Base-by-base conservation (phyloP, 805 yeast species). In the Zygosaccharomyces siamensis region DNA sequence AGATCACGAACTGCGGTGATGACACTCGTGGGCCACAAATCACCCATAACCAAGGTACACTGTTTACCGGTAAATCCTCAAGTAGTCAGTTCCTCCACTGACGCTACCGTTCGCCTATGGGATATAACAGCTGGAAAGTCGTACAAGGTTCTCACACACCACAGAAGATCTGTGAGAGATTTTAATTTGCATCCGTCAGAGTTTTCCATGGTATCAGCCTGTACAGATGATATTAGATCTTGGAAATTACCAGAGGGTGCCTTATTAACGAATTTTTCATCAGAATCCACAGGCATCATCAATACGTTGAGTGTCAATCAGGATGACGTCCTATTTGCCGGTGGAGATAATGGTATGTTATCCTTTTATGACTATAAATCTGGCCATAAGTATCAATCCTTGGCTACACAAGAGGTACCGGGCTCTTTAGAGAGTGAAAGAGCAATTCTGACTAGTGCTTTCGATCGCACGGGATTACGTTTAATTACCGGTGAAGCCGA, bases 401-500 rank as follows among this genome's bases (percentile, higher is more conserved):
- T 74, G 5, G 55, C 57, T 1, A 76, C 92, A 1, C 71, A 72
- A 0, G 78, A 82, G 4, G 69, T 83, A 12, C 86, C 90, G 0
- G 97, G 96, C 0, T 80, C 93, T 0, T 59, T 78, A 14, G 81
- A 77, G 5, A 74, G 87, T 43, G 89, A 83, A 56, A 68, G 72
- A 24, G 84, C 95, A 7, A 79, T 92, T 5, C 72, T 83, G 54
- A 75, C 89, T 7, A 78, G 89, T 35, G 63, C 80, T 1, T 89
- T 89, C 64, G 97, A 93, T 64, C 71, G 74, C 63, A 81, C 89
- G 50, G 97, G 97, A 0, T 67, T 81, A 57, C 76, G 96, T 41
- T 68, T 93, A 49, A 76, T 93, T 18, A 87, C 96, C 1, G 89
- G 96, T 43, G 95, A 87, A 58, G 81, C 87, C n/a, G 98, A 92